phyloP scores from a whole-genome alignment of 2,329 filamentous ascomycete species.

The Fusarium avenaceum region DNA sequence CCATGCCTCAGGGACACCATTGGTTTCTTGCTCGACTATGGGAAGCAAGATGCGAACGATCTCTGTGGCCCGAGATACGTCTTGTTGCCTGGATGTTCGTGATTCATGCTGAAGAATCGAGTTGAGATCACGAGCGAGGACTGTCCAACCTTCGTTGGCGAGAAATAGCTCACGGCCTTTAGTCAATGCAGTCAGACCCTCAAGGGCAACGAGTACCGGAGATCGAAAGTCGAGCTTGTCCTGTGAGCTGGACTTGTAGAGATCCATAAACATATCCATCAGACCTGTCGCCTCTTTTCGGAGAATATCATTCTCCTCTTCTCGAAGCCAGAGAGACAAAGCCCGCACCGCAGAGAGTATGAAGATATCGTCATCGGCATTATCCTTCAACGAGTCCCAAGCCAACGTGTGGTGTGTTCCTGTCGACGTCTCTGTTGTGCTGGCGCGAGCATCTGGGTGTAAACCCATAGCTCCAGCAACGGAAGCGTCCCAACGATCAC shows the following conservation, averaged over 20 bases:
- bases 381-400: slow-evolving; percentile 69
- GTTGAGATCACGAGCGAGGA: slow-evolving; percentile 65
- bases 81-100: slow-evolving; percentile 42
- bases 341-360: slow-evolving; percentile 70
- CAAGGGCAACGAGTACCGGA: slow-evolving; percentile 70
- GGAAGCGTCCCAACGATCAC: slow-evolving; percentile 77
- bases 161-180: slow-evolving; percentile 64
- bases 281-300: slow-evolving; percentile 70
- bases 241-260: slow-evolving; percentile 63
- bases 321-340: slow-evolving; percentile 75
- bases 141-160: slow-evolving; percentile 66
- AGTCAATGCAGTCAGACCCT: slow-evolving; percentile 66
- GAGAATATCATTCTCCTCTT: slow-evolving; percentile 73
- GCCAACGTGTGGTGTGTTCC: slow-evolving; percentile 64
- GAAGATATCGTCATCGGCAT: slow-evolving; percentile 67
- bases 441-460: slow-evolving; percentile 67
- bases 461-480: slow-evolving; percentile 73
- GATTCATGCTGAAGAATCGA: slow-evolving; percentile 57
- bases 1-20: slow-evolving; percentile 66
- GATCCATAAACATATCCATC: slow-evolving; percentile 73
- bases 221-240: slow-evolving; percentile 66
- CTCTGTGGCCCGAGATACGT: slow-evolving; percentile 64
- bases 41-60: slow-evolving; percentile 68
- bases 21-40: slow-evolving; percentile 62
- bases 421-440: slow-evolving; percentile 58